Percentiles rank a stretch among this genome's conserved stretches.
phyloP scores from a whole-genome alignment of 345 rosid species.

The Salix viminalis region DNA sequence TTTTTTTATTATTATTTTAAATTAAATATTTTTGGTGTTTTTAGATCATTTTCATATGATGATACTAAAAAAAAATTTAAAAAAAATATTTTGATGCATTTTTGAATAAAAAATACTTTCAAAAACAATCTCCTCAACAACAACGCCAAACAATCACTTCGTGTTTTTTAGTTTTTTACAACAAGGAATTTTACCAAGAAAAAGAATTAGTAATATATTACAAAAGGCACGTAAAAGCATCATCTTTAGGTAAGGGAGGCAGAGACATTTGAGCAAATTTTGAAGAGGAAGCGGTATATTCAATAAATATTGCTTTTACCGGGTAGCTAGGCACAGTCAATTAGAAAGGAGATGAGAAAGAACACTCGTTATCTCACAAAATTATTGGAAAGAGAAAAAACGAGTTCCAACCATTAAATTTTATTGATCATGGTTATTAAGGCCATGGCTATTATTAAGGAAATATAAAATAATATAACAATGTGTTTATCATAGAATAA shows the following conservation, averaged over 20 bases:
- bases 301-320: neutral
- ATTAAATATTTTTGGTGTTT: too few species aligned
- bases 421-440: neutral
- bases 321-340: neutral
- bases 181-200: neutral
- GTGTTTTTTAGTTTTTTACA: too few species aligned
- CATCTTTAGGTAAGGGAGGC: neutral
- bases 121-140: too few species aligned
- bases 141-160: too few species aligned
- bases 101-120: too few species aligned
- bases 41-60: too few species aligned
- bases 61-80: too few species aligned
- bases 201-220: too few species aligned
- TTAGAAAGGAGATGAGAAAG: neutral
- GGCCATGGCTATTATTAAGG: neutral
- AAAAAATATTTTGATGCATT: too few species aligned
- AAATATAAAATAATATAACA: neutral
- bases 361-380: neutral
- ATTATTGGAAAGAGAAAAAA: neutral
- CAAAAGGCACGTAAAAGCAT: neutral
- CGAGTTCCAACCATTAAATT: neutral
- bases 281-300: neutral
- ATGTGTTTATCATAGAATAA: neutral
- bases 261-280: neutral
- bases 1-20: too few species aligned